These are phyloP conservation scores for Wickerhamiella kazuoi DNA, from an alignment of 805 yeast genomes.

Conservation along the genomic window DNA sequence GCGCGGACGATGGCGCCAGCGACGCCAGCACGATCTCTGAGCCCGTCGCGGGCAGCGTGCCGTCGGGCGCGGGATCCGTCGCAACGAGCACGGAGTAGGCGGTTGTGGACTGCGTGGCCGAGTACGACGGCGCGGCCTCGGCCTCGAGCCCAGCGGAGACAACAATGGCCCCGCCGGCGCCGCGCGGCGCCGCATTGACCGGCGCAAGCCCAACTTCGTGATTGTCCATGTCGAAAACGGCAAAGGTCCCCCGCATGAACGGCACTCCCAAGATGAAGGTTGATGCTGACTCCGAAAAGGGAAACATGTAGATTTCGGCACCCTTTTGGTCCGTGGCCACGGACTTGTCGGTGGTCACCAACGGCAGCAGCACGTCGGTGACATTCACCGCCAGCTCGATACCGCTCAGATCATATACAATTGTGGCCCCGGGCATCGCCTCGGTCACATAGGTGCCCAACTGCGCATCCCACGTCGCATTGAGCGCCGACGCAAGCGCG, in stretches of 20 bases:
- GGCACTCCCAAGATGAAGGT: slow-evolving; percentile 39
- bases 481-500: slow-evolving; percentile 19
- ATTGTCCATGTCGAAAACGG: slow-evolving; percentile 1
- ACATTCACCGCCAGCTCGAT: slow-evolving; percentile 14
- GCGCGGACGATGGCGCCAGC: no score
- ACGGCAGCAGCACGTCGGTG: slow-evolving; percentile 12
- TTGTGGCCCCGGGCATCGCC: slow-evolving; percentile 22
- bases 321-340: slow-evolving; percentile 16
- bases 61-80: no score
- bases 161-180: not conserved
- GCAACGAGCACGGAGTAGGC: slow-evolving; percentile 1
- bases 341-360: slow-evolving; percentile 22
- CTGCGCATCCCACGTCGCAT: slow-evolving; percentile 20
- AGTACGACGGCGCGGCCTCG: slow-evolving; percentile 13
- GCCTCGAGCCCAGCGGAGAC: slow-evolving; percentile 12
- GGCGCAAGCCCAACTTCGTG: slow-evolving; percentile 3
- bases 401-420: slow-evolving; percentile 13
- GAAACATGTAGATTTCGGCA: slow-evolving; percentile 9
- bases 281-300: not conserved
- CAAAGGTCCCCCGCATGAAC: slow-evolving; percentile 38
- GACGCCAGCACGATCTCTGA: no score
- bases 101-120: slow-evolving; percentile 9
- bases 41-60: no score
- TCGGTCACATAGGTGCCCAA: not conserved
- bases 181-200: not conserved